Percentiles rank a stretch among this genome's conserved stretches.
phyloP scores from a whole-genome alignment of 805 yeast species.

The Vanderwaltozyma yarrowii region DNA sequence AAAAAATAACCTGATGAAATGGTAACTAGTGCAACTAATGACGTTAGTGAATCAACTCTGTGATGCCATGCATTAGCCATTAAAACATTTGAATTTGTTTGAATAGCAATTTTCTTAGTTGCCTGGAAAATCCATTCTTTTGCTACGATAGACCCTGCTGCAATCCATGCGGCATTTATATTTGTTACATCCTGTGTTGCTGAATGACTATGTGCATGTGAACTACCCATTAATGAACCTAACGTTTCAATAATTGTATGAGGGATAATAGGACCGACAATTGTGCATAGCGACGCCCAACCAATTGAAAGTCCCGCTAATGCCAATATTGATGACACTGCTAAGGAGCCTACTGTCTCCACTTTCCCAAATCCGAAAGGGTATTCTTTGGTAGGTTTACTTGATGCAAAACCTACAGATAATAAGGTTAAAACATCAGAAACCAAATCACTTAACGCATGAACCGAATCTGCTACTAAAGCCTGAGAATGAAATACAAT shows the following conservation, averaged over 20 bases:
- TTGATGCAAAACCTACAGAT: conserved; percentile 69
- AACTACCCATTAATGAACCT: conserved; percentile 23
- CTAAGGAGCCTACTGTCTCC: conserved; percentile 84
- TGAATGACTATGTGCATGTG: conserved; percentile 33
- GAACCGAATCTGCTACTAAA: conserved; percentile 87
- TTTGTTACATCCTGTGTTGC: conserved; percentile 39
- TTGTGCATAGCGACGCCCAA: conserved; percentile 64
- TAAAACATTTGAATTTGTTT: conserved; percentile 75
- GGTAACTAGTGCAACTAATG: conserved; percentile 80
- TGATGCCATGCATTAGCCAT: conserved; percentile 99
- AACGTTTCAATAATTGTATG: conserved; percentile 46
- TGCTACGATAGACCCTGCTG: conserved; percentile 74
- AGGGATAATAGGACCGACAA: conserved; percentile 60
- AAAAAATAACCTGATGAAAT: conserved; percentile 78
- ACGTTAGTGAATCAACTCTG: conserved; percentile 86
- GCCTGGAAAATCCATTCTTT: conserved; percentile 84
- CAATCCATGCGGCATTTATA: conserved; percentile 94
- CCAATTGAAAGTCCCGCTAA: conserved; percentile 89
- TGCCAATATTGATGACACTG: conserved; percentile 73
- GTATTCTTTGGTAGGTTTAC: conserved; percentile 46
- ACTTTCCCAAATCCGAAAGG: conserved; percentile 91
- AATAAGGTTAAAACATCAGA: conserved; percentile 84
- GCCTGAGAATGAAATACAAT: conserved; percentile 90
- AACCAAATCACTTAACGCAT: conserved; percentile 81
- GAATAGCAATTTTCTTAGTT: conserved; percentile 69